Base-by-base conservation (phyloP, 2,329 filamentous ascomycete species). In the Pseudocercospora vitis region DNA sequence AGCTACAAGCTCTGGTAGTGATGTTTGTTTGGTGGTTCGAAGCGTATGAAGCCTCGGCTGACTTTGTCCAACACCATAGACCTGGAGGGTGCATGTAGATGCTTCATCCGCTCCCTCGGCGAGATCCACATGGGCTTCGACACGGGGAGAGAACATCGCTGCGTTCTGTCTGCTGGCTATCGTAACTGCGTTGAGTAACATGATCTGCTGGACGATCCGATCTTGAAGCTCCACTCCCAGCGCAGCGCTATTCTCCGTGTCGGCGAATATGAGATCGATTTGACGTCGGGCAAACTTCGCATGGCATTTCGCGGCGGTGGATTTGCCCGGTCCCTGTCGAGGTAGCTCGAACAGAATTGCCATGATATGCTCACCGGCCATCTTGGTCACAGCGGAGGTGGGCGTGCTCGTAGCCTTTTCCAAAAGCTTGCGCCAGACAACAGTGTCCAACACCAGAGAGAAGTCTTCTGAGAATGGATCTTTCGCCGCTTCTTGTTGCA, bases 351-450 rank as follows among this genome's bases (percentile, higher is more conserved):
- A 65, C 11, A 65, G 50, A 12, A 63, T 29, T 19, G 42, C n/a
- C 24, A 45, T 35, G 7, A 56, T 42, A 48, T 54, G 54, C 7
- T 61, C 51, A 2, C 46, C 47, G 2, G 47, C 26, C 6, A 46
- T 47, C 16, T 59, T 57, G 16, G 35, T 40, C 8, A 51, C 33
- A 4, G 51, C 32, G 12, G 56, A 49, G 12, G 40, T 33, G 14
- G 40, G 29, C n/a, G 47, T 48, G 29, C 55, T 59, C 31, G 60
- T 58, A 26, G 60, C 60, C 11, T 56, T 46, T 24, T 59, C 49
- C 16, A 61, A 49, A 7, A 65, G 50, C 32, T 62, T 60, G 24
- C 52, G 48, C 63, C 63, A 65, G 14, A 45, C 46, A 12, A 48
- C 35, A 12, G 49, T 39, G 8, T 59, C 53, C 35, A 65, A 48